Conservation (phyloP, 2,329 filamentous ascomycete species). For the Paraphaeosphaeria minitans region DNA sequence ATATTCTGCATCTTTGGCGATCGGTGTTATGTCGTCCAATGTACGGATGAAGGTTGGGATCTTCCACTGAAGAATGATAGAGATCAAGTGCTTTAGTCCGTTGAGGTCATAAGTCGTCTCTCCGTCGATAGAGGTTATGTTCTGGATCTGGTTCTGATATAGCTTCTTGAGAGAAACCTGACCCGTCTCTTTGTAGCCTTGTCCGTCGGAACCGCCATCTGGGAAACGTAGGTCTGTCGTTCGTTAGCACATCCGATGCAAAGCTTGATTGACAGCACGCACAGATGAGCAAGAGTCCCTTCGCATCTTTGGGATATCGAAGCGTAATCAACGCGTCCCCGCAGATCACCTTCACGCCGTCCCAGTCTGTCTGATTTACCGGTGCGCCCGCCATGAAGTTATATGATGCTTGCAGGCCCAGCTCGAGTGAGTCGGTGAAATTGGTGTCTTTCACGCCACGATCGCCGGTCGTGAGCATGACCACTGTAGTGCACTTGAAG, state of each 20-base stretch:
- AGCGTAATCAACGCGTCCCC: conserved; percentile 15
- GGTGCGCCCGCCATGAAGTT: conserved; percentile 24
- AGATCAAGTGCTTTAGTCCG: conserved; percentile 23
- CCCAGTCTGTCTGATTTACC: conserved; percentile 12
- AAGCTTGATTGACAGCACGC: neutral
- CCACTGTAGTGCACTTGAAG: conserved; percentile 32
- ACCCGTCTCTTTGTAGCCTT: conserved; percentile 21
- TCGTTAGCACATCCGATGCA: neutral
- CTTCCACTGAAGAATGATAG: conserved; percentile 20
- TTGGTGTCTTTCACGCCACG: conserved; percentile 22
- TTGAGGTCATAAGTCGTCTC: conserved; percentile 27
- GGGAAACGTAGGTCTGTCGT: conserved; percentile 33
- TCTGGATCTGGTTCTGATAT: conserved; percentile 23
- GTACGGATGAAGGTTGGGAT: conserved; percentile 26
- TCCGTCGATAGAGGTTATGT: conserved; percentile 25
- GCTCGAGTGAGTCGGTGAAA: conserved; percentile 23
- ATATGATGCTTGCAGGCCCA: conserved; percentile 31
- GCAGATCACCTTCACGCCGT: conserved; percentile 15
- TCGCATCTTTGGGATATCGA: conserved; percentile 16
- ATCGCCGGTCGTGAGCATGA: conserved; percentile 34
- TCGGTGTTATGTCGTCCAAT: conserved; percentile 26
- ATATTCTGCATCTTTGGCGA: conserved; percentile 18
- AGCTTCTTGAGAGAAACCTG: conserved; percentile 28
- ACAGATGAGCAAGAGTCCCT: conserved; percentile 26
- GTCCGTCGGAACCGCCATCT: conserved; percentile 25